Conservation (phyloP, 2,329 filamentous ascomycete species). For the Cylindrodendrum hubeiense region DNA sequence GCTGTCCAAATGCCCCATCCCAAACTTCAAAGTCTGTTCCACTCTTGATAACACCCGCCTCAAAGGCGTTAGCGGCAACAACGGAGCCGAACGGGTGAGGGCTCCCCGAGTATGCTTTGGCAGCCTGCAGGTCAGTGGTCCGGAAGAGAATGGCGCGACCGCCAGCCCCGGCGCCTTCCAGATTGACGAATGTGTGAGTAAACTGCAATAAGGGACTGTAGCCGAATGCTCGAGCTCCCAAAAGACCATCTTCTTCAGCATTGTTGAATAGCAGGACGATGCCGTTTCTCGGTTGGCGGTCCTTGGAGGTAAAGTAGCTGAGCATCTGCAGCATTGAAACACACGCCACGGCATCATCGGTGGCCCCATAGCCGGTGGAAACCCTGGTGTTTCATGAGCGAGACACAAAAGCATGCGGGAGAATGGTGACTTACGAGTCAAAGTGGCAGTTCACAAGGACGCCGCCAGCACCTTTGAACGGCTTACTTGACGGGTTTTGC, state of each 20-base stretch:
- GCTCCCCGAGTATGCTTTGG: constrained; percentile 78
- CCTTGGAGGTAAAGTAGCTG: constrained; percentile 82
- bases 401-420: background rate
- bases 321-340: constrained; percentile 88
- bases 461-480: constrained; percentile 73
- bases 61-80: constrained; percentile 86
- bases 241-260: constrained; percentile 92
- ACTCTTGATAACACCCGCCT: constrained; percentile 81
- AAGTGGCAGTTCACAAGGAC: constrained; percentile 96
- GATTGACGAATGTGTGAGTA: constrained; percentile 89
- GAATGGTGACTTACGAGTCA: constrained; percentile 68
- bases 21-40: constrained; percentile 93
- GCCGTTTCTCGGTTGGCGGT: constrained; percentile 80
- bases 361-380: constrained; percentile 91
- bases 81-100: constrained; percentile 87
- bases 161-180: constrained; percentile 94
- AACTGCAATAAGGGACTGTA: constrained; percentile 85
- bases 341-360: constrained; percentile 92
- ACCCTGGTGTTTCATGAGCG: constrained; percentile 67
- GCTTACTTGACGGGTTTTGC: constrained; percentile 59
- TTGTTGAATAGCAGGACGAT: constrained; percentile 93
- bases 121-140: constrained; percentile 88
- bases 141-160: constrained; percentile 90
- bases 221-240: constrained; percentile 87
- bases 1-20: constrained; percentile 79